Evolutionary conservation across 768 basidiomycete species (phyloP), one percentile per base, ranked within the genome.

Genomic region (Imleria badia): DNA sequence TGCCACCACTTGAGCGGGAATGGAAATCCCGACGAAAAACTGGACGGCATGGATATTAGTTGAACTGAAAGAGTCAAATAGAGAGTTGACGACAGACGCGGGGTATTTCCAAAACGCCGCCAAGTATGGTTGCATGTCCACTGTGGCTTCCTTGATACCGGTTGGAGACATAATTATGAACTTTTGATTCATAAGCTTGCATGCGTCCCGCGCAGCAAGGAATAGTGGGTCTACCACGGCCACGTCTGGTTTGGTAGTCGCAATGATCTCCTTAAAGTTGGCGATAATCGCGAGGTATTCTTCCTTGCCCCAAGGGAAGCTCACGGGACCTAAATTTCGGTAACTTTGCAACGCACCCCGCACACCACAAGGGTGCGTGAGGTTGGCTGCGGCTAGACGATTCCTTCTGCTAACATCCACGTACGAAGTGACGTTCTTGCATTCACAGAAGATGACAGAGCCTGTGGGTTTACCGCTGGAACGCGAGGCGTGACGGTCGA

Each of bases 1-100:
- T 58, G 45, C 47, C 33, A 56, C 57, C 55, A 50, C 29, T 56
- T 42, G 22, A 50, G 43, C 6, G 57, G 57, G 17, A 33, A 57
- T 22, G 35, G 30, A 29, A 47, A 36, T 31, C 55, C 56, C 8
- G 56, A 58, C 19, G 54, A 31, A 11, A 51, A 2, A 19, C 56
- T 49, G 12, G 3, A 7, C 9, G n/a, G n/a, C n/a, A 13, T 31
- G n/a, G 12, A 7, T 6, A 20, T 48, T 6, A 41, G 42, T 14
- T 8, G 12, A 10, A 3, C n/a, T 22, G 52, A 45, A 31, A 30
- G 23, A 48, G 15, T 3, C 6, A 35, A 23, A 26, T 6, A 15
- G n/a, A 15, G n/a, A 23, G 3, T 26, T 19, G 10, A 29, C 2
- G 43, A 57, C 54, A n/a, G 3, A 58, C 48, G 12, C 22, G 6